phyloP scores from a whole-genome alignment of 345 rosid genomes.

The Dimocarpus longan region DNA sequence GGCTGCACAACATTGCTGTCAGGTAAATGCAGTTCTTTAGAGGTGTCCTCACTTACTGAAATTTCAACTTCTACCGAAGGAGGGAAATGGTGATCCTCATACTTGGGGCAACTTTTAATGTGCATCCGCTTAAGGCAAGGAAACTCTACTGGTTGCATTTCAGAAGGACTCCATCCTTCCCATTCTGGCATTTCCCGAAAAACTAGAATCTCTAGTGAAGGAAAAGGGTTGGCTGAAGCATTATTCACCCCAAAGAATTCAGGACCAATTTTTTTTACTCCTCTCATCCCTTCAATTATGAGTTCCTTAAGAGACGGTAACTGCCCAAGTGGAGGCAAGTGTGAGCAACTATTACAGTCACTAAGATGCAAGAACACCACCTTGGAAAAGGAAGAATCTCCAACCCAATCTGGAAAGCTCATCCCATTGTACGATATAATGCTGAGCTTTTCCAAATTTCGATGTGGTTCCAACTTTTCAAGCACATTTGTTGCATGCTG shows the following conservation, averaged over 20 bases:
- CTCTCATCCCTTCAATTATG: conserved; percentile 20
- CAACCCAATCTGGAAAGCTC: conserved; percentile 34
- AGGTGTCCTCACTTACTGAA: not conserved
- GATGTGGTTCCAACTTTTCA: conserved; percentile 21
- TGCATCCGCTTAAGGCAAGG: conserved; percentile 26
- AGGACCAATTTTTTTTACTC: conserved; percentile 14
- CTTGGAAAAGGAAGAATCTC: conserved; percentile 19
- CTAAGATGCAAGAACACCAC: conserved; percentile 12
- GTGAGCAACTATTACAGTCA: conserved; percentile 19
- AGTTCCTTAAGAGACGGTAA: conserved; percentile 26
- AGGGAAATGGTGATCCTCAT: conserved; percentile 2
- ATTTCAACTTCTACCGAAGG: conserved; percentile 19
- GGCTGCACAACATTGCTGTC: too few species aligned
- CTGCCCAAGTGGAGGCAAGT: conserved; percentile 37
- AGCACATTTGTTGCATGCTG: conserved; percentile 16
- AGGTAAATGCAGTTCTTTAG: too few species aligned
- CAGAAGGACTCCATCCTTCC: not conserved
- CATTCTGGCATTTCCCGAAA: conserved; percentile 19
- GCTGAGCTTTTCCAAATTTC: conserved; percentile 17
- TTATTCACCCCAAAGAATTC: conserved; percentile 23
- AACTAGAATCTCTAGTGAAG: conserved; percentile 19
- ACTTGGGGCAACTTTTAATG: conserved; percentile 22
- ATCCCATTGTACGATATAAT: conserved; percentile 30
- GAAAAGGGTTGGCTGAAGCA: conserved; percentile 16
- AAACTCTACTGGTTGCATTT: conserved; percentile 10